Evolutionary conservation across 805 yeast genomes (phyloP).

Genomic region (Candida rishiriensis): DNA sequence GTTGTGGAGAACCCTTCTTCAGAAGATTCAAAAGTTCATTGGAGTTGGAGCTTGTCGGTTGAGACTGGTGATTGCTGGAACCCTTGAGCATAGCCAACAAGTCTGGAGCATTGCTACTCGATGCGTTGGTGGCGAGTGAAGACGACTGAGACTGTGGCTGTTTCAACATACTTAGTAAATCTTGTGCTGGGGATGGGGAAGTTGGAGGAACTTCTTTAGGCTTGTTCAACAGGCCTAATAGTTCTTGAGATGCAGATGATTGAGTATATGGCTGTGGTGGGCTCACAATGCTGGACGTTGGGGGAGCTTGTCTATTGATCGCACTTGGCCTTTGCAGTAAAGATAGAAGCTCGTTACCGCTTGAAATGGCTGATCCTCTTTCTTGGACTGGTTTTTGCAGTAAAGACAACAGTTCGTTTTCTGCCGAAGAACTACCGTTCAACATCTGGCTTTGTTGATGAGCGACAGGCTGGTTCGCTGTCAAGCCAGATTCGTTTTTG

Average conservation of each 20-base stretch:
- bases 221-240: slow-evolving; percentile 9
- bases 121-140: background rate
- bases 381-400: background rate
- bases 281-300: background rate
- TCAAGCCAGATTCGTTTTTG: background rate
- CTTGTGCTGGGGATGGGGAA: background rate
- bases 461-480: background rate
- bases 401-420: background rate
- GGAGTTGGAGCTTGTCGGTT: background rate
- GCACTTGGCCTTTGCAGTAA: background rate
- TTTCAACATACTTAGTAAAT: slow-evolving; percentile 3
- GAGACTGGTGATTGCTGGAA: too few species aligned
- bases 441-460: background rate
- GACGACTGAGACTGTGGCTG: background rate
- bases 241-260: slow-evolving; percentile 1
- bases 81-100: background rate
- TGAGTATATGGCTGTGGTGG: background rate
- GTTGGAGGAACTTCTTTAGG: background rate
- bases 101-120: background rate
- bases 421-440: background rate
- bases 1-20: background rate
- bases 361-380: background rate
- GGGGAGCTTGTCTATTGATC: background rate
- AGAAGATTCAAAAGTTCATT: slow-evolving; percentile 4
- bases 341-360: background rate